Evolutionary conservation across 2,329 filamentous ascomycete species (phyloP), one percentile per base, ranked within the genome.

Genomic region (Ophiostoma novo-ulmi): DNA sequence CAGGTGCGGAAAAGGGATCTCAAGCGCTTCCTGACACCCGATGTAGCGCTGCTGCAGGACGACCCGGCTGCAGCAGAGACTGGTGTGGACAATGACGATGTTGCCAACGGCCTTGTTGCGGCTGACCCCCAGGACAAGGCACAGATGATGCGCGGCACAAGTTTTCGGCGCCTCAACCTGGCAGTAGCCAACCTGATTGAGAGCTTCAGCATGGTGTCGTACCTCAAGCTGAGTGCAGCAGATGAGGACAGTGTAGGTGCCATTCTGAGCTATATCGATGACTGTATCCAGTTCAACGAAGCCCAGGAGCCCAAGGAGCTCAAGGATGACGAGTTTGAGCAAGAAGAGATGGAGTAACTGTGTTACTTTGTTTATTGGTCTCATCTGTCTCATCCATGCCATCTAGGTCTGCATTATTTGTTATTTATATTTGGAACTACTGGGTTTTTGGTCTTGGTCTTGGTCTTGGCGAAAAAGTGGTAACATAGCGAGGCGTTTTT

Each of bases 141-240:
- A 73, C 88, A 88, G 69, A 78, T 97, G 72, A 91, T 97, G 90
- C 89, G 86, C 69, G 94, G 94, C 3, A 85, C 87, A 0, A 91
- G 91, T 22, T 98, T 97, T 80, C 87, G 91, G 73, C 86, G 88
- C 75, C 82, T 98, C 74, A 97, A 97, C 78, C 87, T 88, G 73
- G 94, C 94, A 0, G 94, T 99, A 5, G 95, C 92, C 0, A 88
- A 91, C 69, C 82, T 99, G 74, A 97, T 99, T 74, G 95, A 98
- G 79, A 95, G 93, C 80, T 99, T 97, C 81, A 97, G 93, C 81
- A 96, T 99, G 92, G 92, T 99, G 14, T 97, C 92, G 67, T 99
- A 97, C 78, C 83, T 97, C 71, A 92, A 94, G 81, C 83, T 98
- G 64, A 92, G 98, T 77, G 91, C 90, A 38, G 91, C 95, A 74